Percentiles rank a stretch among this genome's conserved stretches.
Evolutionary conservation across 2,329 filamentous ascomycete genomes (phyloP).

Genomic region (Curvularia hawaiiensis): DNA sequence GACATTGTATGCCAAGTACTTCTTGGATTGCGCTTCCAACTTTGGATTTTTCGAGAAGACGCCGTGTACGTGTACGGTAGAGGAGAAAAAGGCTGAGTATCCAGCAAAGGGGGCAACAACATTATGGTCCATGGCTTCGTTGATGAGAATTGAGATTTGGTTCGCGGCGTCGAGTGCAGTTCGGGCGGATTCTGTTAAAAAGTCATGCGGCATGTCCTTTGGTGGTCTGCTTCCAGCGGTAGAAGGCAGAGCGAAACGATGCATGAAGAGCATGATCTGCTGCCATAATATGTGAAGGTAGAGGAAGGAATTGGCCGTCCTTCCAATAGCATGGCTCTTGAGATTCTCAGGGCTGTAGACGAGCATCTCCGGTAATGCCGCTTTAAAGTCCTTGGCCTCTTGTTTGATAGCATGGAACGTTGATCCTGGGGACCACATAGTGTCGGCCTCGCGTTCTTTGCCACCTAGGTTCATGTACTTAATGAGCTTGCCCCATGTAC

Average conservation of each 20-base stretch:
- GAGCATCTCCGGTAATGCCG: constrained; percentile 72
- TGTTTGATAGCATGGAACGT: constrained; percentile 72
- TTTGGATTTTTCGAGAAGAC: constrained; percentile 84
- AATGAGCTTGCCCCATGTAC: constrained; percentile 88
- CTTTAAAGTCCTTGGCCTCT: constrained; percentile 72
- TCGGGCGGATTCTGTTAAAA: constrained; percentile 74
- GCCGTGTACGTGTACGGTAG: constrained; percentile 91
- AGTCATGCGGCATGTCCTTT: constrained; percentile 75
- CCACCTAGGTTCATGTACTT: constrained; percentile 90
- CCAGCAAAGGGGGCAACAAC: constrained; percentile 91
- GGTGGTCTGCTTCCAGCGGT: constrained; percentile 68
- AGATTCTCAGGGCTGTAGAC: constrained; percentile 82
- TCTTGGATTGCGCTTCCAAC: constrained; percentile 78
- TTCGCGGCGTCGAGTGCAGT: constrained; percentile 84
- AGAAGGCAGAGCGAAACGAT: constrained; percentile 79
- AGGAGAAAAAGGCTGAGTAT: constrained; percentile 92
- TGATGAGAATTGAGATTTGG: constrained; percentile 81
- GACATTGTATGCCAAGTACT: constrained; percentile 84
- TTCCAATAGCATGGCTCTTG: constrained; percentile 80
- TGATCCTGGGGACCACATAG: constrained; percentile 84
- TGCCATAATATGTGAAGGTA: constrained; percentile 90
- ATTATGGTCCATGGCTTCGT: constrained; percentile 77
- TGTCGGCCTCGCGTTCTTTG: constrained; percentile 74
- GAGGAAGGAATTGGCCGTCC: constrained; percentile 87
- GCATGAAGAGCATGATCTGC: constrained; percentile 88